These are phyloP conservation scores for Ormosia semicastrata DNA, from an alignment of 306 rosid species.

Conservation along the genomic window DNA sequence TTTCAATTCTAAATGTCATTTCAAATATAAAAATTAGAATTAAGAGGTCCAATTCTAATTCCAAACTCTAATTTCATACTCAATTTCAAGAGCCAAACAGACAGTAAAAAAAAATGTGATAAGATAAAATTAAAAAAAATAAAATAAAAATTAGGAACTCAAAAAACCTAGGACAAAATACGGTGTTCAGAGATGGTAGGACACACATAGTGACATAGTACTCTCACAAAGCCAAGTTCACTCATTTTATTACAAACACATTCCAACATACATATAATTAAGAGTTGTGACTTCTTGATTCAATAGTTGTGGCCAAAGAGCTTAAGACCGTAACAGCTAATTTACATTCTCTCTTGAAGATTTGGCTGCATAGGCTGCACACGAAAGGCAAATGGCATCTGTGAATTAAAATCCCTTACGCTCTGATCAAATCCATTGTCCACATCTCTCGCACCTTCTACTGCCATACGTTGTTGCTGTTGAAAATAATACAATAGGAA, in stretches of 20 bases:
- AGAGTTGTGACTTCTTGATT: not conserved
- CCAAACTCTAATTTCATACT: too few relatives aligned
- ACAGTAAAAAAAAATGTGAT: too few relatives aligned
- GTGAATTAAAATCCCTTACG: conserved; percentile 44
- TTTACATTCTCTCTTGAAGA: conserved; percentile 46
- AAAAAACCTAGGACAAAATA: too few relatives aligned
- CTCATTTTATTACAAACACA: not conserved
- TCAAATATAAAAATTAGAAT: too few relatives aligned
- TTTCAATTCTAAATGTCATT: too few relatives aligned
- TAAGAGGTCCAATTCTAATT: too few relatives aligned
- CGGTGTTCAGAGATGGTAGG: too few relatives aligned
- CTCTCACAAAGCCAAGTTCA: not conserved
- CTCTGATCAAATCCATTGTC: conserved; percentile 49
- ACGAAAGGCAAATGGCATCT: conserved; percentile 47
- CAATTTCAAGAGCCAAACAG: too few relatives aligned
- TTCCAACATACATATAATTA: not conserved
- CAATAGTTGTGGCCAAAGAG: not conserved
- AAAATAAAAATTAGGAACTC: too few relatives aligned
- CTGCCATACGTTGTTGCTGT: conserved; percentile 60
- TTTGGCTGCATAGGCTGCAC: conserved; percentile 65
- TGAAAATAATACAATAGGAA: not conserved
- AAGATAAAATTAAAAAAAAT: too few relatives aligned
- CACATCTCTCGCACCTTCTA: conserved; percentile 60
- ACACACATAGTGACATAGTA: not conserved
- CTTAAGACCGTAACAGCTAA: not conserved